Base-by-base conservation (phyloP, 2,329 filamentous ascomycete species). In the Paramyrothecium sp. region DNA sequence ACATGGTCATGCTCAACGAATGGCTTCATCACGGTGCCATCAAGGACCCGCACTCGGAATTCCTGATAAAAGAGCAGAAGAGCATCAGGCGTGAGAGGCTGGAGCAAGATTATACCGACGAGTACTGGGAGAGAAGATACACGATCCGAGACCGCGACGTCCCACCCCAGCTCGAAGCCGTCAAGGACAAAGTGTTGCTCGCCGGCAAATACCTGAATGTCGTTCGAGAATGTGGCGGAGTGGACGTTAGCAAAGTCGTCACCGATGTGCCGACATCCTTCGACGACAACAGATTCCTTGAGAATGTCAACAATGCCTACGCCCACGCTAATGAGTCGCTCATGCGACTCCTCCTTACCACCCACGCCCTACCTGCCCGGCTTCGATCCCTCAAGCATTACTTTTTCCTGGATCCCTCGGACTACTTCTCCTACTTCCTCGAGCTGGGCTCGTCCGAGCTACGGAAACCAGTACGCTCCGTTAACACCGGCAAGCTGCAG, bases 121-220 rank as follows among this genome's bases (percentile, higher is more conserved):
- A 99, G 69, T 99, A 99, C 73, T 99, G 95, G 95, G 95, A 99
- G 72, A 92, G 96, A 69, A 85, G 95, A 61, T 99, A 99, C 70
- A 98, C 95, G 4, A 89, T 99, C 61, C 89, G 95, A 58, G 92
- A 97, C 60, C 87, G 91, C 52, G 90, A 97, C 59, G 88, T 98
- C 1, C 95, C 95, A 3, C 93, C 94, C 10, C 95, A 99, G 70
- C 83, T 99, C 4, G 90, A 95, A 69, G 87, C 85, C 26, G 89
- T 98, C 63, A 95, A 95, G 70, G 93, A 96, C 64, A 97, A 97
- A 73, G 94, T 98, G 2, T 81, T 99, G 2, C 81, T 99, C 34
- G 95, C 95, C 19, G 95, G 95, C 44, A 99, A 99, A 72, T 99
- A 99, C 70, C 85, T 99, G 54, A 99, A 99, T 64, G 95, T 99